Conservation (phyloP, 2,329 filamentous ascomycete genomes). For the Cytospora piceicola region DNA sequence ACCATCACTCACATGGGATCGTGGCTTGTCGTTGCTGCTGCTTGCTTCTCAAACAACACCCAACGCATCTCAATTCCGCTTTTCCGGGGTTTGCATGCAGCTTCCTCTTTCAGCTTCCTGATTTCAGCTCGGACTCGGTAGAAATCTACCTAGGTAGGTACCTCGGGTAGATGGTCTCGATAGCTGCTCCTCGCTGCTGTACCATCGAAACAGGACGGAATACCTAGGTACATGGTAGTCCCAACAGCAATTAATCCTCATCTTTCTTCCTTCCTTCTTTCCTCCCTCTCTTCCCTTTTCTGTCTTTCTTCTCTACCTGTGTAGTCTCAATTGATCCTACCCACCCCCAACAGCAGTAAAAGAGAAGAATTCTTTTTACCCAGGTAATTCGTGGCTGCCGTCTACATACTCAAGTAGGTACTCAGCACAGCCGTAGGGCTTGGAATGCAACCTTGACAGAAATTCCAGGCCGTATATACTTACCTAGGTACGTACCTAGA, state of each 20-base stretch:
- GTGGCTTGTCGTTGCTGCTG: too few species aligned
- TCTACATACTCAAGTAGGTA: too few species aligned
- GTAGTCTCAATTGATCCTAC: not conserved
- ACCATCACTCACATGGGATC: too few species aligned
- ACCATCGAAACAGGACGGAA: not conserved
- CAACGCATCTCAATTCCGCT: not conserved
- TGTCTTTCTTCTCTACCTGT: not conserved
- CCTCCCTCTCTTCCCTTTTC: not conserved
- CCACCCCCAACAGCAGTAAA: too few species aligned
- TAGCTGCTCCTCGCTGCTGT: not conserved
- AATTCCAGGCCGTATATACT: not conserved
- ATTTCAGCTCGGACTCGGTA: not conserved
- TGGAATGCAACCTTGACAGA: not conserved
- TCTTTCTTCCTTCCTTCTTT: not conserved
- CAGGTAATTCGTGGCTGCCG: not conserved
- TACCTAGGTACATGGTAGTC: too few species aligned
- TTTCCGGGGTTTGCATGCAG: not conserved
- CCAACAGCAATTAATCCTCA: not conserved
- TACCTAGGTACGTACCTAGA: too few species aligned
- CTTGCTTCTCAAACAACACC: too few species aligned
- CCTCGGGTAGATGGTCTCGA: not conserved
- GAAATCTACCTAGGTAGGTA: too few species aligned
- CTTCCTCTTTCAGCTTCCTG: not conserved
- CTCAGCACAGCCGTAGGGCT: not conserved
- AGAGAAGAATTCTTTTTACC: not conserved